phyloP scores from a whole-genome alignment of 371 early-diverging fungal species.

The Massospora cicadina region DNA sequence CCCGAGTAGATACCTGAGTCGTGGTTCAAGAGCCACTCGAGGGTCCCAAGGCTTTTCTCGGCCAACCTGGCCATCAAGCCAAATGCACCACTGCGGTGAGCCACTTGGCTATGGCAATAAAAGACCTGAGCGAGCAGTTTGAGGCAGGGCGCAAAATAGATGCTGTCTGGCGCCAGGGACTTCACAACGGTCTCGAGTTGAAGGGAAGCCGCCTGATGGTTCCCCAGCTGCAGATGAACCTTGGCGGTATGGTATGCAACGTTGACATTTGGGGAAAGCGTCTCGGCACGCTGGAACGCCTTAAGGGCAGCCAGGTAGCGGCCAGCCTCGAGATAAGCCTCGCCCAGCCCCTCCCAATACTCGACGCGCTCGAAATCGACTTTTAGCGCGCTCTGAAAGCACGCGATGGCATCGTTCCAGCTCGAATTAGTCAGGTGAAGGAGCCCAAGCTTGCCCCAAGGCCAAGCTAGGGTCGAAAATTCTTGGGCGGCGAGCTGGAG shows the following conservation, averaged over 20 bases:
- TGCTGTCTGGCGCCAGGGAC: neutral
- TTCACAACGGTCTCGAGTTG: constrained; percentile 26
- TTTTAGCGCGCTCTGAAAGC: constrained; percentile 70
- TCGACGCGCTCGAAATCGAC: constrained; percentile 36
- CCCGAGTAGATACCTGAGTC: neutral
- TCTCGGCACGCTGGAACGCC: constrained; percentile 53
- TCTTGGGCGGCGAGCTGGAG: constrained; percentile 26
- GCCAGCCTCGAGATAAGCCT: constrained; percentile 69
- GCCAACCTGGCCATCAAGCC: neutral
- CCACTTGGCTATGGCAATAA: neutral
- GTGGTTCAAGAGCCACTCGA: neutral
- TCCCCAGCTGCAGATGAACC: constrained; percentile 41
- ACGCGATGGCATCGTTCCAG: constrained; percentile 41
- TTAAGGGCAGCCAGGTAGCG: constrained; percentile 63
- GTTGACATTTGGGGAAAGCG: constrained; percentile 34
- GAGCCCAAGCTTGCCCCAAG: constrained; percentile 62
- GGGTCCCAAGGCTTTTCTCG: neutral
- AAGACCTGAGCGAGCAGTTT: neutral
- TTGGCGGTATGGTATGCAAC: constrained; percentile 33
- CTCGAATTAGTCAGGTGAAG: constrained; percentile 37
- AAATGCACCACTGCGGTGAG: neutral
- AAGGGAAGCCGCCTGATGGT: constrained; percentile 39
- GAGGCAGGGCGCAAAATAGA: neutral
- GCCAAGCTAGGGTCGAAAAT: constrained; percentile 41
- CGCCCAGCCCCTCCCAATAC: constrained; percentile 78